Percentiles rank a stretch among this genome's conserved stretches.
phyloP scores from a whole-genome alignment of 345 rosid species.

The Durio zibethinus region DNA sequence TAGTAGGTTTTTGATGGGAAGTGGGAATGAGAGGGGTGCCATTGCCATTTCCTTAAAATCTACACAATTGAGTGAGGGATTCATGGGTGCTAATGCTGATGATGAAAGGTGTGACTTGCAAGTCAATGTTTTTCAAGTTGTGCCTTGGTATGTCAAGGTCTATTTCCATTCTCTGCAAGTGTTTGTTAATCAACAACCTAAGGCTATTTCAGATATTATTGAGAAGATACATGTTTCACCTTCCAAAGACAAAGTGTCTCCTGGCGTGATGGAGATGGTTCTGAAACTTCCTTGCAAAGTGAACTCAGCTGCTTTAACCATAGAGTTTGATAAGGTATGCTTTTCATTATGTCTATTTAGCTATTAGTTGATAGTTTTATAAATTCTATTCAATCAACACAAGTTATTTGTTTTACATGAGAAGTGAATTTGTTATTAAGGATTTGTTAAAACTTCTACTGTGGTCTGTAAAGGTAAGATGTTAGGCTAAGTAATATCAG shows the following conservation, averaged over 20 bases:
- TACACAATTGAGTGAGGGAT: slow-evolving; percentile 34
- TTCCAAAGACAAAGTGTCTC: slow-evolving; percentile 84
- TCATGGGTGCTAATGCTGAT: slow-evolving; percentile 18
- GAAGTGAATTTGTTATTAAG: not conserved
- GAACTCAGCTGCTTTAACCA: slow-evolving; percentile 68
- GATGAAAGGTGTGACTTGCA: slow-evolving; percentile 45
- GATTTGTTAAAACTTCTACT: not conserved
- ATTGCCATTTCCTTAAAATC: slow-evolving; percentile 81
- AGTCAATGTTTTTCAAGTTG: slow-evolving; percentile 81
- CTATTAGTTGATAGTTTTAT: not conserved
- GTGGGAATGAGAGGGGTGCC: slow-evolving; percentile 96
- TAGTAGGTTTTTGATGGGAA: slow-evolving; percentile 91
- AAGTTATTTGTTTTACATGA: not conserved
- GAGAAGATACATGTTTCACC: slow-evolving; percentile 75
- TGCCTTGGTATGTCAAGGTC: slow-evolving; percentile 94
- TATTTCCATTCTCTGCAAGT: slow-evolving; percentile 72
- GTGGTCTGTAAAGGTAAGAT: not conserved
- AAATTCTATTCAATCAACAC: not conserved
- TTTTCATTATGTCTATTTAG: slow-evolving; percentile 2
- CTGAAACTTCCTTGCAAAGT: slow-evolving; percentile 70
- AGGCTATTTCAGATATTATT: slow-evolving; percentile 44
- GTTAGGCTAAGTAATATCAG: not conserved
- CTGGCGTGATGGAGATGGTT: slow-evolving; percentile 88
- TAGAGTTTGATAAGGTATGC: slow-evolving; percentile 92
- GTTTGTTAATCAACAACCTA: slow-evolving; percentile 64